These are phyloP conservation scores for Hyphopichia buzzinii DNA, from an alignment of 1,139 yeast species.

Conservation along the genomic window DNA sequence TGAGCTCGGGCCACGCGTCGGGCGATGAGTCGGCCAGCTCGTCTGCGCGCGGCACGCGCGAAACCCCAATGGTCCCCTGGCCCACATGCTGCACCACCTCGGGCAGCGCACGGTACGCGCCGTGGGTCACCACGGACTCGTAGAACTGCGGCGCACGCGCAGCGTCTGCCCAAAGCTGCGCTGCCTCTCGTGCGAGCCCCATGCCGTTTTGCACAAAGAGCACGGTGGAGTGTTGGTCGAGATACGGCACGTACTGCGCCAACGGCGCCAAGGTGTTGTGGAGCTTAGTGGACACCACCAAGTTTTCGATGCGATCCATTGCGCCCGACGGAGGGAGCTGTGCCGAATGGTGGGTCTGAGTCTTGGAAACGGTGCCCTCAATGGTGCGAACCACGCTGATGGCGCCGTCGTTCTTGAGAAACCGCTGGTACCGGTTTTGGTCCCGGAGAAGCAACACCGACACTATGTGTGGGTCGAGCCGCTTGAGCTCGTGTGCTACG, in stretches of 20 bases:
- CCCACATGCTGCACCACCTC: slow-evolving; percentile 67
- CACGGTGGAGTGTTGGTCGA: slow-evolving; percentile 48
- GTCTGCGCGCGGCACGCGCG: slow-evolving; percentile 13
- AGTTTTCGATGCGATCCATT: slow-evolving; percentile 39
- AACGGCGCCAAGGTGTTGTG: slow-evolving; percentile 53
- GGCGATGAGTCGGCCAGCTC: slow-evolving; percentile 4
- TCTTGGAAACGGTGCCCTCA: neutral
- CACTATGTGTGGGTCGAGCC: slow-evolving; percentile 20
- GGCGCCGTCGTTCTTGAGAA: neutral
- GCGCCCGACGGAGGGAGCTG: neutral
- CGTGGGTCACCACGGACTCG: slow-evolving; percentile 82
- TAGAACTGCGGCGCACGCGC: slow-evolving; percentile 52
- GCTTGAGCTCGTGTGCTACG: slow-evolving; percentile 37
- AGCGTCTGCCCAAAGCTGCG: slow-evolving; percentile 52
- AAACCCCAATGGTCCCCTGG: slow-evolving; percentile 53
- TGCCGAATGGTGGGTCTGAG: neutral
- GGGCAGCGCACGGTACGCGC: slow-evolving; percentile 52
- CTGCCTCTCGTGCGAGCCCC: slow-evolving; percentile 61
- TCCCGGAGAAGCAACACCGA: slow-evolving; percentile 1
- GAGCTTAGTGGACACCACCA: slow-evolving; percentile 65
- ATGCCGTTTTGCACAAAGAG: slow-evolving; percentile 77
- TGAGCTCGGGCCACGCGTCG: slow-evolving; percentile 24
- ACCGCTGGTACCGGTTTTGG: neutral
- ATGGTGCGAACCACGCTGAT: neutral
- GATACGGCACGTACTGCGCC: slow-evolving; percentile 37